Base-by-base conservation (phyloP, 306 rosid genomes). In the Malus asiatica region DNA sequence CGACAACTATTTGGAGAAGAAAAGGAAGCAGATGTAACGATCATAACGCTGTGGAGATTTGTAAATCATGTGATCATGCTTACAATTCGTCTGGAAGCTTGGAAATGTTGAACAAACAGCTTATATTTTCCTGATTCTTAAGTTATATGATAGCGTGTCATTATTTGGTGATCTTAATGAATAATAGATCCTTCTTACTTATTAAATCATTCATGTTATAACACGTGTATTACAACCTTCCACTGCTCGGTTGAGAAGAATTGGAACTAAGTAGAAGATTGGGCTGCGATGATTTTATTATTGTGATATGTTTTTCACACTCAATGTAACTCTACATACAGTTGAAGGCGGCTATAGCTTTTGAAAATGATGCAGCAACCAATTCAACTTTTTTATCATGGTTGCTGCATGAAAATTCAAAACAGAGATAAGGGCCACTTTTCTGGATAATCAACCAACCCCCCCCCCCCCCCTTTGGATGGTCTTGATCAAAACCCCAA, bases 1-100 rank as follows among this genome's bases (percentile, higher is more conserved):
- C 85, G 48, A 80, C 64, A 65, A 42, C 45, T 88, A 90, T 75
- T 59, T 86, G 83, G 96, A 88, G 90, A 86, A 88, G 93, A 88
- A 76, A 76, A 82, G 22, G 84, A 87, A 75, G 75, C 84, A 77
- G 53, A 67, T 32, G 45, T 87, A 71, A 63, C 27, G 45, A 38
- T 33, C 42, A 35, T 12, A 22, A 15, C 3, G 66, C 66, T 6
- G 4, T 16, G 3, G 6, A 14, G 18, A 22, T 11, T 5, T 63
- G 20, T 8, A 38, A 8, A 40, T 35, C 48, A 40, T 67, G 53
- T 20, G 71, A 3, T 32, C 2, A 6, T 71, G 20, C 33, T 55
- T 10, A 58, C 5, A 20, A 58, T 11, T 58, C 13, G 3, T 6
- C 30, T 58, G 63, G 30, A 58, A 58, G 63, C 63, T 58, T 58